A percentile compares a stretch with the other conserved stretches of the same genome.
These are phyloP conservation scores for Fraxinus greggii DNA, from an alignment of 305 asterid genomes.

Conservation along the genomic window DNA sequence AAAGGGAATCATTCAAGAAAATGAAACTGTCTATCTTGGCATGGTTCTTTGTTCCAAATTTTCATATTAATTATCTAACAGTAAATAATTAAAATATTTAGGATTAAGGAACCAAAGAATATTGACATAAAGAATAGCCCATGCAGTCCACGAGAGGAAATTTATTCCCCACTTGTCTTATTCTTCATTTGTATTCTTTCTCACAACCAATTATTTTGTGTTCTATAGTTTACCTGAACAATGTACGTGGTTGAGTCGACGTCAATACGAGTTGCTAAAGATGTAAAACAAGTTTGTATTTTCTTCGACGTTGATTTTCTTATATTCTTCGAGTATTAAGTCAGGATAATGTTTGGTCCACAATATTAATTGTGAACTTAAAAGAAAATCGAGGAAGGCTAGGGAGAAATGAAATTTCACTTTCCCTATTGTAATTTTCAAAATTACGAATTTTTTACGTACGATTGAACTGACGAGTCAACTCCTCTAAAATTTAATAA, in stretches of 20 bases:
- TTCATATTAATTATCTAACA: neutral
- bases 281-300: neutral
- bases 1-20: slow-evolving; percentile 24
- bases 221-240: neutral
- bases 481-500: too few relatives aligned
- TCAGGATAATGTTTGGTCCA: neutral
- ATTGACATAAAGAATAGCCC: slow-evolving; percentile 19
- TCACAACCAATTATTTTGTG: neutral
- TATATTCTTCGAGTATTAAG: neutral
- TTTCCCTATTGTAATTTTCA: too few relatives aligned
- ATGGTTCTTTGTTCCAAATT: neutral
- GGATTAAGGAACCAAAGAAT: neutral
- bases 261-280: neutral
- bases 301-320: neutral
- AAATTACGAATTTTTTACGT: neutral
- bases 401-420: neutral
- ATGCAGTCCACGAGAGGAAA: slow-evolving; percentile 47
- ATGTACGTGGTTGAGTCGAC: neutral
- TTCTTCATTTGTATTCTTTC: slow-evolving; percentile 29
- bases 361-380: neutral
- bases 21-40: slow-evolving; percentile 10
- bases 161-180: slow-evolving; percentile 41
- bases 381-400: neutral
- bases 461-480: too few relatives aligned
- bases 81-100: neutral